phyloP scores from a whole-genome alignment of 768 basidiomycete genomes.

The Leucogyrophana mollusca region DNA sequence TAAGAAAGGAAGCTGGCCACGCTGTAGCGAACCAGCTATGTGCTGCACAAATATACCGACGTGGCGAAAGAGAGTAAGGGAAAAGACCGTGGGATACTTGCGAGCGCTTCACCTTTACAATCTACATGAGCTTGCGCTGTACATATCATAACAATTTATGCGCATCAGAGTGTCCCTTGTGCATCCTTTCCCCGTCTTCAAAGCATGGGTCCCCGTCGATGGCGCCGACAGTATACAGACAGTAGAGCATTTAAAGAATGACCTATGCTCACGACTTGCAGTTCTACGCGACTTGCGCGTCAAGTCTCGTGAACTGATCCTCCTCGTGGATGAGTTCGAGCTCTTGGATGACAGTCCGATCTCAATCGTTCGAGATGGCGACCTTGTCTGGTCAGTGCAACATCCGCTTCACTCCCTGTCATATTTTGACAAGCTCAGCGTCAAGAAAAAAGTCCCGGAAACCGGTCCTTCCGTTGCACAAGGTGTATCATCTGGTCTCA shows the following conservation, averaged over 20 bases:
- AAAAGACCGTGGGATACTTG: constrained; percentile 7
- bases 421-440: too few relatives aligned
- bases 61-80: constrained; percentile 5
- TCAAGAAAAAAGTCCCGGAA: too few relatives aligned
- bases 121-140: neutral
- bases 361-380: constrained; percentile 24
- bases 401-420: neutral
- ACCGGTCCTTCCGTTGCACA: too few relatives aligned
- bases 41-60: constrained; percentile 3
- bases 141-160: constrained; percentile 30
- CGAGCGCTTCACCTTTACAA: neutral
- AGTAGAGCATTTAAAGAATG: constrained; percentile 16
- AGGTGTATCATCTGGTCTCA: neutral
- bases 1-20: too few relatives aligned
- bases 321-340: constrained; percentile 28
- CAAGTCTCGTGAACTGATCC: constrained; percentile 4
- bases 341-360: constrained; percentile 26
- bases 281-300: constrained; percentile 4
- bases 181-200: constrained; percentile 46
- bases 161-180: constrained; percentile 49
- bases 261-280: constrained; percentile 16
- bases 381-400: constrained; percentile 22
- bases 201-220: constrained; percentile 50
- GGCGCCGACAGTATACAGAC: neutral
- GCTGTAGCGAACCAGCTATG: too few relatives aligned